Percentiles rank a stretch among this genome's conserved stretches.
These are phyloP conservation scores for Sugiyamaella americana DNA, from an alignment of 805 yeast species.

Conservation along the genomic window DNA sequence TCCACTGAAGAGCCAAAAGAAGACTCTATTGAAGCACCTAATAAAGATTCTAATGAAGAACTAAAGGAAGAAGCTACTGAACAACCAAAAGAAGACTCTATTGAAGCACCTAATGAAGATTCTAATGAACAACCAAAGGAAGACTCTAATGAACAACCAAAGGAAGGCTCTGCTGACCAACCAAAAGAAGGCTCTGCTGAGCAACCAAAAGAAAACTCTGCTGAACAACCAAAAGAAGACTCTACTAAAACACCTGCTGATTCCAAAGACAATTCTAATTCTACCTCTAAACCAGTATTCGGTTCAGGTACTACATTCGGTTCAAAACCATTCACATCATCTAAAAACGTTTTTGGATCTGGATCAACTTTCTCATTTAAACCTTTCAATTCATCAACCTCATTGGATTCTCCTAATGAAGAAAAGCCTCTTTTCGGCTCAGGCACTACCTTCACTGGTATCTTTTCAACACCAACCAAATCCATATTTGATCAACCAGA, in stretches of 20 bases:
- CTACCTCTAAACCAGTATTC: conserved; percentile 1
- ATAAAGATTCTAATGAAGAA: not conserved
- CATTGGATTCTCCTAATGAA: not conserved
- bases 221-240: not conserved
- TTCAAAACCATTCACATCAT: not conserved
- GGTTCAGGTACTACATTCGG: not conserved
- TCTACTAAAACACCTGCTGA: too few species aligned
- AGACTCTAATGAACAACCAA: conserved; percentile 5
- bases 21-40: conserved; percentile 6
- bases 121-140: conserved; percentile 1
- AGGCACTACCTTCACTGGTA: conserved; percentile 9
- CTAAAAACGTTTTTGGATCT: conserved; percentile 37
- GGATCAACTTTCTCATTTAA: conserved; percentile 27
- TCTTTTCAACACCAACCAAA: conserved; percentile 9
- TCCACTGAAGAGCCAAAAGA: conserved; percentile 29
- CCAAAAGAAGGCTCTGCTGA: conserved; percentile 9
- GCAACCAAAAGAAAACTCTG: not conserved
- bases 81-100: conserved; percentile 8
- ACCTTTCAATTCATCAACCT: not conserved
- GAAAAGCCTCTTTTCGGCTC: conserved; percentile 8
- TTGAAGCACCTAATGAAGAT: conserved; percentile 5
- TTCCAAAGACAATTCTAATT: conserved; percentile 2
- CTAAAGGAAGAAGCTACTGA: conserved; percentile 6
- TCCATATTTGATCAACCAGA: conserved; percentile 1
- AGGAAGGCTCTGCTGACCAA: conserved; percentile 16